Evolutionary conservation across 306 rosid genomes (phyloP), one percentile per base, ranked within the genome.

Genomic region (Prunus mume): DNA sequence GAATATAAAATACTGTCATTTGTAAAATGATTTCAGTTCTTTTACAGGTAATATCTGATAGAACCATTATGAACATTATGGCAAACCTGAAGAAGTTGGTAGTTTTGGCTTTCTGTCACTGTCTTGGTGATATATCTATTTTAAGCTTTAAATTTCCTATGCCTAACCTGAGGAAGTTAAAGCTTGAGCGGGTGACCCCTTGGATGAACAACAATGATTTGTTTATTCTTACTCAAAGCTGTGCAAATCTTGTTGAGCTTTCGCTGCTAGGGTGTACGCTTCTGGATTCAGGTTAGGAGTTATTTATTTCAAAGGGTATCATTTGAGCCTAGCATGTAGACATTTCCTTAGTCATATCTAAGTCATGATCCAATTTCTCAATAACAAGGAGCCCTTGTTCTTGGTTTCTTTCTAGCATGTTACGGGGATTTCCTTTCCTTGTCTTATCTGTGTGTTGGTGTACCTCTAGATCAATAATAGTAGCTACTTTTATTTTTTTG

Each of bases 121-220:
- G 93, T 84, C 80, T 89, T 79, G 96, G 97, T 72, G 93, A 92
- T 83, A 80, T 92, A 78, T 86, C 96, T 65, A 80, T 89, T 62
- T 79, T 80, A 75, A 85, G 91, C 83, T 90, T 90, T 82, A 67
- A 83, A 71, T 80, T 85, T 62, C 77, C 81, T 76, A 82, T 83
- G 84, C 88, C 78, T 81, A 86, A 80, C 83, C 81, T 92, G 73
- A 86, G 84, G 65, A 88, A 80, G 80, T 72, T 92, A 84, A 85
- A 82, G 86, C 93, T 92, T 82, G 80, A 88, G 83, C 86, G 96
- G 72, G 93, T 89, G 68, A 80, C 90, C 81, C 93, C 92, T 50
- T 92, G 97, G 97, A 81, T 92, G 89, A 90, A 85, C 77, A 92
- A 90, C 83, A 80, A 70, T 62, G 90, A 90, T 77, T 86, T 92